phyloP scores from a whole-genome alignment of 2,329 filamentous ascomycete genomes.

The Passalora sequoiae region DNA sequence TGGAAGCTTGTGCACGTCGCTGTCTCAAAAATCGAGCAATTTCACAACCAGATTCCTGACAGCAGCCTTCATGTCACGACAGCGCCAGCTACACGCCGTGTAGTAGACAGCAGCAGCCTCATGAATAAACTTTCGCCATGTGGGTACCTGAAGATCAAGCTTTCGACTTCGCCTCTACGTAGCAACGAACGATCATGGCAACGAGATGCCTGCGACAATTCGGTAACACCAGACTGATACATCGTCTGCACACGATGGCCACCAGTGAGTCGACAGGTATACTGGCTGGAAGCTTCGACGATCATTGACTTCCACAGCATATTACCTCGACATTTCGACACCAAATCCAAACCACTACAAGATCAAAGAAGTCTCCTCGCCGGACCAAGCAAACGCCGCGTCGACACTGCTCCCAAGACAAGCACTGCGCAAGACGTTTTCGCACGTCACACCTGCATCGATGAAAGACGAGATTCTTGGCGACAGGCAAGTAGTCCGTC shows the following conservation, averaged over 20 bases:
- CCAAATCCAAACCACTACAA: neutral
- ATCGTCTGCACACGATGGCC: neutral
- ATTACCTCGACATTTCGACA: neutral
- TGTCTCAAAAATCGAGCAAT: too few species aligned
- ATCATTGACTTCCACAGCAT: neutral
- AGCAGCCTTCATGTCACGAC: too few species aligned
- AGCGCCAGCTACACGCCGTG: too few species aligned
- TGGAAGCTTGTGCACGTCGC: too few species aligned
- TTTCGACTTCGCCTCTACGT: neutral
- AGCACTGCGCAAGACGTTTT: neutral
- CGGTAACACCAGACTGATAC: neutral
- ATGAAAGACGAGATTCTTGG: neutral
- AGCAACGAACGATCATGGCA: neutral
- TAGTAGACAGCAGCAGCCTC: too few species aligned
- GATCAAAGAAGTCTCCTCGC: neutral
- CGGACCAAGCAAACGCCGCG: neutral
- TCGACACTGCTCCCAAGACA: neutral
- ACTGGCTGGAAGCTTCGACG: neutral
- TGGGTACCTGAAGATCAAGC: neutral
- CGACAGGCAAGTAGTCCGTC: too few species aligned
- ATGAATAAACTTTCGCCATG: neutral
- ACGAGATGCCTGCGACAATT: neutral
- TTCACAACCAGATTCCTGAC: neutral
- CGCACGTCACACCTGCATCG: neutral
- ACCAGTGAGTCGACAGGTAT: neutral